Conservation (phyloP, 2,329 filamentous ascomycete species). For the Aspergillus fructus region DNA sequence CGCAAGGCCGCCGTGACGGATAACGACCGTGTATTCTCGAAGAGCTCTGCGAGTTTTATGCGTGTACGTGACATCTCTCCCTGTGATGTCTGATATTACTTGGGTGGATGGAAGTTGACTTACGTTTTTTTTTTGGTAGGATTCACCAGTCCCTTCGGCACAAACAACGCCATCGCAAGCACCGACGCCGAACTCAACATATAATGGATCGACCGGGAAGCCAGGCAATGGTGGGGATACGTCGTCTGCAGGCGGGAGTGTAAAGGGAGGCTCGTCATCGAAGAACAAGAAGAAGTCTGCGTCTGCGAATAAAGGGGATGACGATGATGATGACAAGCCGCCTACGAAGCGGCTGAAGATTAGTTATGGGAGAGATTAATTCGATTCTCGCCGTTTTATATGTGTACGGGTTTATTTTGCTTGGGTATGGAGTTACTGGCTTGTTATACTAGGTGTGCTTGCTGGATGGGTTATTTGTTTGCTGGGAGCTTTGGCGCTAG, state of each 20-base stretch:
- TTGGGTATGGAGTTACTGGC: background rate
- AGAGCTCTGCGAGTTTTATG: conserved; percentile 51
- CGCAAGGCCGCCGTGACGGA: conserved; percentile 48
- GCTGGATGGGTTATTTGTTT: background rate
- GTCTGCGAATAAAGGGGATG: conserved; percentile 28
- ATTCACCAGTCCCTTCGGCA: conserved; percentile 44
- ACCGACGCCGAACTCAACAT: conserved; percentile 44
- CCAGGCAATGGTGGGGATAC: conserved; percentile 27
- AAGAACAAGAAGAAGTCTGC: conserved; percentile 44
- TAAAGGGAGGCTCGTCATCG: conserved; percentile 32
- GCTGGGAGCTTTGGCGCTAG: background rate
- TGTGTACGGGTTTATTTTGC: background rate
- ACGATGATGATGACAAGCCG: conserved; percentile 39
- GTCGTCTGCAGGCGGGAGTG: conserved; percentile 27
- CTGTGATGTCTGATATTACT: no score
- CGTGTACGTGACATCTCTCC: conserved; percentile 27
- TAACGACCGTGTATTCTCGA: conserved; percentile 48
- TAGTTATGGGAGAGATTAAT: conserved; percentile 44
- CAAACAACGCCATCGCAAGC: conserved; percentile 49
- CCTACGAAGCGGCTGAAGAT: conserved; percentile 47
- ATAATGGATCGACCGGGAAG: conserved; percentile 30
- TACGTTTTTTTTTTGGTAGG: conserved; percentile 25
- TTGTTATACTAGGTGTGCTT: background rate
- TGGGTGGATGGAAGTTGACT: no score
- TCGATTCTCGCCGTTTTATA: background rate